phyloP scores from a whole-genome alignment of 305 asterid genomes.

The Fraxinus xanthoxyloides region DNA sequence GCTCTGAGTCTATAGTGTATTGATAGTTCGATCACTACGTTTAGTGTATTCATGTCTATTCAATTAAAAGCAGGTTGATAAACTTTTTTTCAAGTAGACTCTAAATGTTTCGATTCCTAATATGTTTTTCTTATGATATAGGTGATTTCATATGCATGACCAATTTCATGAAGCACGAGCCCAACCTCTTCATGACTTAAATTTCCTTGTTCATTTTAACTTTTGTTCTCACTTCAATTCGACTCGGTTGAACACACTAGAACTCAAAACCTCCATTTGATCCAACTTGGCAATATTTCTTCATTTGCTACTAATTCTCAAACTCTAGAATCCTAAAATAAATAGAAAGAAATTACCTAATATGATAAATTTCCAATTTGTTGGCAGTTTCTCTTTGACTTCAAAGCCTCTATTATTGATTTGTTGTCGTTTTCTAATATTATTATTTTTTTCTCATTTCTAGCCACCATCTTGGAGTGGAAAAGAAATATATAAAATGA shows the following conservation, averaged over 20 bases:
- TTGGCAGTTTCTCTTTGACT: not conserved
- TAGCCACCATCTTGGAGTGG: constrained; percentile 1
- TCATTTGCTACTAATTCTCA: not conserved
- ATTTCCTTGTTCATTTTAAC: not conserved
- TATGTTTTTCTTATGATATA: not conserved
- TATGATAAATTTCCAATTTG: not conserved
- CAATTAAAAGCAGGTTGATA: not conserved
- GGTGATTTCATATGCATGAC: no score
- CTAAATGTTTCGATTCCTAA: no score
- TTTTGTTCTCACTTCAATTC: not conserved
- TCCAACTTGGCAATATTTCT: not conserved
- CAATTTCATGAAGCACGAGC: no score
- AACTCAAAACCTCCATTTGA: not conserved
- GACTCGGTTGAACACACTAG: not conserved
- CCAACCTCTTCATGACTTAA: not conserved
- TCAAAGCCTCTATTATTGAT: not conserved
- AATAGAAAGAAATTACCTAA: not conserved
- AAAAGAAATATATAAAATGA: not conserved
- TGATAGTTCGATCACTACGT: not conserved
- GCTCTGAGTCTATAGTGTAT: not conserved
- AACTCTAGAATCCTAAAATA: not conserved
- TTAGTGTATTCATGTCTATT: no score
- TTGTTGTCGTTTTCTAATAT: not conserved
- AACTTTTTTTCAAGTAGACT: not conserved
- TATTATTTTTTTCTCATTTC: not conserved